These are phyloP conservation scores for Emmonsia crescens DNA, from an alignment of 2,329 filamentous ascomycete species.

Conservation along the genomic window DNA sequence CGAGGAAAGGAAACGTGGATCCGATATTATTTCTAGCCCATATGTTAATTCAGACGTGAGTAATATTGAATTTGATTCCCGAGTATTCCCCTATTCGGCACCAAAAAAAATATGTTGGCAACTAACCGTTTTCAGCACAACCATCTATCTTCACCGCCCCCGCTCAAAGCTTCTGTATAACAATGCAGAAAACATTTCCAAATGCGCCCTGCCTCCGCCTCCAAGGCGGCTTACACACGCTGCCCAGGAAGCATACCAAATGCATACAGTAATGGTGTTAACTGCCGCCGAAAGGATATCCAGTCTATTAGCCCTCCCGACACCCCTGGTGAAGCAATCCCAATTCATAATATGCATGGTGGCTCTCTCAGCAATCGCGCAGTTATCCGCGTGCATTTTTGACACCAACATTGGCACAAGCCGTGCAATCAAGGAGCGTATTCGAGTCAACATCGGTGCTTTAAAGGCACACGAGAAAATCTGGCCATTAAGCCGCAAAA, in stretches of 20 bases:
- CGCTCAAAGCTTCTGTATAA: background rate
- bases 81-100: background rate
- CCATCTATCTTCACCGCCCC: slow-evolving; percentile 3
- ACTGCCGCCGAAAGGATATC: background rate
- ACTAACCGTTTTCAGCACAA: background rate
- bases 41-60: slow-evolving; percentile 50
- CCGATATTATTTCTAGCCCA: slow-evolving; percentile 74
- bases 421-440: background rate
- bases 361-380: background rate
- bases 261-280: slow-evolving; percentile 1
- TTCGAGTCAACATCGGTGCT: slow-evolving; percentile 2
- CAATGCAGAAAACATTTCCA: slow-evolving; percentile 2
- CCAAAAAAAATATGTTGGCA: background rate
- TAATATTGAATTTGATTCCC: background rate
- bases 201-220: slow-evolving; percentile 2
- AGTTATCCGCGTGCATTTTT: slow-evolving; percentile 2
- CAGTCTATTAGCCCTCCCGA: slow-evolving; percentile 1
- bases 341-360: slow-evolving; percentile 6
- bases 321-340: background rate
- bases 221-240: background rate
- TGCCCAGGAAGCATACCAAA: slow-evolving; percentile 2
- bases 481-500: background rate
- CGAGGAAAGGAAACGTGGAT: slow-evolving; percentile 43
- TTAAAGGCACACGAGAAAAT: slow-evolving; percentile 3
- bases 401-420: background rate